Percentiles rank a stretch among this genome's conserved stretches.
Evolutionary conservation across 192 early-diverging fungal species (phyloP).

Genomic region (Gamsiella multidivaricata): DNA sequence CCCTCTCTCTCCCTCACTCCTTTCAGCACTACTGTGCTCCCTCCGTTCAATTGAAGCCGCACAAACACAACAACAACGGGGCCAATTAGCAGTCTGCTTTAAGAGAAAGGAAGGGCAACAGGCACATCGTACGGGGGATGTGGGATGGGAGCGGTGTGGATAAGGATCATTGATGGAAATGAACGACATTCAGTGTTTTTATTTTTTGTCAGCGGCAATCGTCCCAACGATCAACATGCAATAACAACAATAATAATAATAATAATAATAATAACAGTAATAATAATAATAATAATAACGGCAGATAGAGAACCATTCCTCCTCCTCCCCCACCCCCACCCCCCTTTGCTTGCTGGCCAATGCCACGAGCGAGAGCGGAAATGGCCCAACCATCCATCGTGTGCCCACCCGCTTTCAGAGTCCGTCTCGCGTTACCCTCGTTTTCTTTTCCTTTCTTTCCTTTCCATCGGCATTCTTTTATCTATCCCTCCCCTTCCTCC

Average conservation of each 20-base stretch:
- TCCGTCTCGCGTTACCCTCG: conserved; percentile 7
- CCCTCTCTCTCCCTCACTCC: background rate
- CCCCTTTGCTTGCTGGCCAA: too few relatives aligned
- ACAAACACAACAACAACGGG: background rate
- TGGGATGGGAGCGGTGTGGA: background rate
- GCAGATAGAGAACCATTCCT: too few relatives aligned
- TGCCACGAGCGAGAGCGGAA: too few relatives aligned
- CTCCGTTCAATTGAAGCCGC: background rate
- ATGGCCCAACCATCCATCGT: too few relatives aligned
- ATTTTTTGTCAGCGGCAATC: conserved; percentile 10
- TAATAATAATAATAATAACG: too few relatives aligned
- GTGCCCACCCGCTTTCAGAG: too few relatives aligned
- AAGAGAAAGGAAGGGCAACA: too few relatives aligned
- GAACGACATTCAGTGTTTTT: background rate
- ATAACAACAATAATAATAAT: background rate
- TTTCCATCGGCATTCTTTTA: background rate
- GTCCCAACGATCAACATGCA: background rate
- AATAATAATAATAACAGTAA: too few relatives aligned
- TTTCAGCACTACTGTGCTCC: background rate
- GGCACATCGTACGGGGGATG: background rate
- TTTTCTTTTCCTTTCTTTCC: background rate
- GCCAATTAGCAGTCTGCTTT: background rate
- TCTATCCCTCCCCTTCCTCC: background rate
- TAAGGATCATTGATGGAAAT: background rate
- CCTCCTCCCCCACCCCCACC: too few relatives aligned